A percentile compares a stretch with the other conserved stretches of the same genome.
Evolutionary conservation across 306 rosid genomes (phyloP).

Genomic region (Trifolium subterraneum): DNA sequence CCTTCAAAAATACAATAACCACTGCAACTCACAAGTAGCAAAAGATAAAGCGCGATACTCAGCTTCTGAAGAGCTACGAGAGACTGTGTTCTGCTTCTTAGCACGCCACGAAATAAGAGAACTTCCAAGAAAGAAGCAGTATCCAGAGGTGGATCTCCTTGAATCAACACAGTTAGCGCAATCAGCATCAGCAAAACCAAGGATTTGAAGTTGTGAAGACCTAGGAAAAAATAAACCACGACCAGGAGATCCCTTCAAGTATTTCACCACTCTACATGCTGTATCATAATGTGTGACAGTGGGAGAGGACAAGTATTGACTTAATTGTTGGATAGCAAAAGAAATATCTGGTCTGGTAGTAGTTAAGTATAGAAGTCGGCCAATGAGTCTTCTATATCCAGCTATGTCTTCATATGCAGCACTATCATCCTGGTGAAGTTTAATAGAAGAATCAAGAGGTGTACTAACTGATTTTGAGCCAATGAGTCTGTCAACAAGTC

Average conservation of each 20-base stretch:
- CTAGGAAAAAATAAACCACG: background rate
- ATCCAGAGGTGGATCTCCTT: background rate
- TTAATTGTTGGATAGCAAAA: background rate
- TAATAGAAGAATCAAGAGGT: no score
- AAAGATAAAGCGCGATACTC: no score
- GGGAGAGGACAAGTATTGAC: background rate
- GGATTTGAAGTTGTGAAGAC: accelerated
- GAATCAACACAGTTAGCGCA: background rate
- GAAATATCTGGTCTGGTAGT: background rate
- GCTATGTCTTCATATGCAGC: no score
- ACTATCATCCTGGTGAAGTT: no score
- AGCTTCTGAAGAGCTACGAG: no score
- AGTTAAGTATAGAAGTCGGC: background rate
- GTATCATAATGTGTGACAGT: background rate
- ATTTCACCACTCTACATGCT: background rate
- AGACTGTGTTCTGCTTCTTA: no score
- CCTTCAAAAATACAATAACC: no score
- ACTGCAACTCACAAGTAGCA: no score
- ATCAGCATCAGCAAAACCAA: background rate
- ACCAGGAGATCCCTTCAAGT: background rate
- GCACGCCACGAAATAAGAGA: background rate
- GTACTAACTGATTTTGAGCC: no score
- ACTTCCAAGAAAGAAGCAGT: background rate
- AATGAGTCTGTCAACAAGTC: no score
- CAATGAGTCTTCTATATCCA: background rate